Evolutionary conservation across 2,329 filamentous ascomycete species (phyloP).

Genomic region (Ceratocystis smalleyi): DNA sequence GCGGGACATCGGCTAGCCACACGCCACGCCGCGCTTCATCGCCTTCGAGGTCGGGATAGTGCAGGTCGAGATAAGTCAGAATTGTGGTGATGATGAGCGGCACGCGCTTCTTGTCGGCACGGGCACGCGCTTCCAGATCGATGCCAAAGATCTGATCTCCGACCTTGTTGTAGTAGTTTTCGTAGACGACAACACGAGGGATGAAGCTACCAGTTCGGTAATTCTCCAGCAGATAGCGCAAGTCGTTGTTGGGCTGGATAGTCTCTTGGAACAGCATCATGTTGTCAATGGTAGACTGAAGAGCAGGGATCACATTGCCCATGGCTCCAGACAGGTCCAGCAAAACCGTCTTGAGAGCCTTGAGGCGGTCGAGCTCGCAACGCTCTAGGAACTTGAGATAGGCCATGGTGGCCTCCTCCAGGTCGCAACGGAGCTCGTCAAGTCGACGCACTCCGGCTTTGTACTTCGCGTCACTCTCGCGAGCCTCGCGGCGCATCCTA

Average conservation of each 20-base stretch:
- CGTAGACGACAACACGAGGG: conserved; percentile 81
- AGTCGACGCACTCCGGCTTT: conserved; percentile 73
- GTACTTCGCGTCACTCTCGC: conserved; percentile 85
- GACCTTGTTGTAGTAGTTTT: conserved; percentile 98
- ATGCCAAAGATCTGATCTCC: conserved; percentile 97
- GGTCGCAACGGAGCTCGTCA: conserved; percentile 75
- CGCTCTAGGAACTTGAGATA: conserved; percentile 94
- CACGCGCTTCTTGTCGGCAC: conserved; percentile 89
- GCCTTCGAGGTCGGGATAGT: conserved; percentile 93
- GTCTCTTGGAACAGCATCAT: conserved; percentile 99
- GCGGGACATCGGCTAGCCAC: conserved; percentile 84
- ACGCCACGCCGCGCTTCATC: conserved; percentile 84
- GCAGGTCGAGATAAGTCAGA: conserved; percentile 85
- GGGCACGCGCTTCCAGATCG: conserved; percentile 85
- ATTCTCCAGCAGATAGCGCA: conserved; percentile 89
- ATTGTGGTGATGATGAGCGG: conserved; percentile 84
- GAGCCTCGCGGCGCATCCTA: conserved; percentile 72
- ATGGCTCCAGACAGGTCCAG: conserved; percentile 94
- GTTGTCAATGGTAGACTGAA: conserved; percentile 91
- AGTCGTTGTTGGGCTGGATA: conserved; percentile 78
- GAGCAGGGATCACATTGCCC: conserved; percentile 90
- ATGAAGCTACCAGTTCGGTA: conserved; percentile 90
- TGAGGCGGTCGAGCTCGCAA: conserved; percentile 87
- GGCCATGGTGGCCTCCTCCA: conserved; percentile 89
- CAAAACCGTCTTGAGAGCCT: conserved; percentile 95